These are phyloP conservation scores for Cystoderma amianthinum DNA, from an alignment of 768 basidiomycete species.

Conservation along the genomic window DNA sequence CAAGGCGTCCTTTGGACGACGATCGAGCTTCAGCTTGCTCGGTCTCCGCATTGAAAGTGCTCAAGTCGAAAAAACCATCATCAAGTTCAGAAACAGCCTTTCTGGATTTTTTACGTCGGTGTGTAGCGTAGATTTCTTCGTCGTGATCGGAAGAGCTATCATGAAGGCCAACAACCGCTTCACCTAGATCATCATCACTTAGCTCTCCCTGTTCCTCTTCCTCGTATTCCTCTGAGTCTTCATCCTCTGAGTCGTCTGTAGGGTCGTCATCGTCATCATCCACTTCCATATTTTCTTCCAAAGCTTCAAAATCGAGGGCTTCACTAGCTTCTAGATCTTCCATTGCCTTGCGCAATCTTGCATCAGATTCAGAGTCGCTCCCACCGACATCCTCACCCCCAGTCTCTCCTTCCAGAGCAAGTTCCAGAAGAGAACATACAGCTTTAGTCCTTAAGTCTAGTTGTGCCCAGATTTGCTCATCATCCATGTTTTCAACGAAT, in stretches of 20 bases:
- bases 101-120: slow-evolving; percentile 18
- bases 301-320: slow-evolving; percentile 23
- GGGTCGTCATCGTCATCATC: slow-evolving; percentile 13
- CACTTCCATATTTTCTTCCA: slow-evolving; percentile 19
- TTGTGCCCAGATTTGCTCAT: slow-evolving; percentile 92
- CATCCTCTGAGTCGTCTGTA: slow-evolving; percentile 15
- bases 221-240: slow-evolving; percentile 3
- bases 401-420: slow-evolving; percentile 48
- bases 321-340: slow-evolving; percentile 23
- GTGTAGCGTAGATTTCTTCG: slow-evolving; percentile 21
- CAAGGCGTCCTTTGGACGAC: slow-evolving; percentile 54
- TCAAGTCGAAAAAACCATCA: slow-evolving; percentile 87
- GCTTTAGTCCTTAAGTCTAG: slow-evolving; percentile 73
- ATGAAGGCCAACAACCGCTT: slow-evolving; percentile 22
- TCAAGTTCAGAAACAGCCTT: slow-evolving; percentile 45
- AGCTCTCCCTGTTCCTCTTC: not conserved
- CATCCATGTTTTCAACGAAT: slow-evolving; percentile 71
- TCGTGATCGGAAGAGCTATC: slow-evolving; percentile 32
- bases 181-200: slow-evolving; percentile 15
- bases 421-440: slow-evolving; percentile 64
- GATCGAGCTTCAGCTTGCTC: slow-evolving; percentile 67
- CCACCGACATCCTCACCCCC: slow-evolving; percentile 21
- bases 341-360: slow-evolving; percentile 23
- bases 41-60: slow-evolving; percentile 81
- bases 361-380: slow-evolving; percentile 21